Conservation (phyloP, 306 rosid genomes). For the Arachis stenosperma region DNA sequence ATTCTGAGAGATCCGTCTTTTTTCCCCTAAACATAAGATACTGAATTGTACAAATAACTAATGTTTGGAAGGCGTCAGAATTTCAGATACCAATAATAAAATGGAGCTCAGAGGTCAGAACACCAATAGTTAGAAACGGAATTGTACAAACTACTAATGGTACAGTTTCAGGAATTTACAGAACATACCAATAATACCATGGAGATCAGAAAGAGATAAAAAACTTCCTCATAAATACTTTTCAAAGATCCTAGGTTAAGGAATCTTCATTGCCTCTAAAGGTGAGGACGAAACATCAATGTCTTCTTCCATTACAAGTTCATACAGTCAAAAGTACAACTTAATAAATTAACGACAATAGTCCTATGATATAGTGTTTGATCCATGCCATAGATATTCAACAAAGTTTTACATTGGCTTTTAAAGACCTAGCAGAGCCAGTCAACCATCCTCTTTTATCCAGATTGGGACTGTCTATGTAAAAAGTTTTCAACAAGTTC, state of each 20-base stretch:
- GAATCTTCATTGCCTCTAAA: constrained; percentile 4
- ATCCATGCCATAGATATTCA: too few species aligned
- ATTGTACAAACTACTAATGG: not conserved
- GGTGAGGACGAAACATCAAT: not conserved
- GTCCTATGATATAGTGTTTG: not conserved
- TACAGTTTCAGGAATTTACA: constrained; percentile 21
- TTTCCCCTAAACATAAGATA: not conserved
- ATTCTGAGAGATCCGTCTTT: too few species aligned
- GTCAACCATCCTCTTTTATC: too few species aligned
- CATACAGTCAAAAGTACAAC: constrained; percentile 2
- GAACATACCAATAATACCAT: not conserved
- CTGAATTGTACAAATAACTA: not conserved
- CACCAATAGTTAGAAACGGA: not conserved
- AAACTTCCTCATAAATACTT: not conserved
- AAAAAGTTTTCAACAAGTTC: too few species aligned
- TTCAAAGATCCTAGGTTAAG: constrained; percentile 1
- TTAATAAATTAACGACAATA: constrained; percentile 9
- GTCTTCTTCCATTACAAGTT: constrained; percentile 1
- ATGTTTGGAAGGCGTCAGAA: not conserved
- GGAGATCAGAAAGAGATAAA: constrained; percentile 1
- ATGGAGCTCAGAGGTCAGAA: not conserved
- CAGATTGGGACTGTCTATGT: too few species aligned
- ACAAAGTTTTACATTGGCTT: too few species aligned
- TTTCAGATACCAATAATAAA: not conserved
- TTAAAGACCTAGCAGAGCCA: too few species aligned